phyloP scores from a whole-genome alignment of 768 basidiomycete genomes.

The Chalciporus pseudorubinellus region DNA sequence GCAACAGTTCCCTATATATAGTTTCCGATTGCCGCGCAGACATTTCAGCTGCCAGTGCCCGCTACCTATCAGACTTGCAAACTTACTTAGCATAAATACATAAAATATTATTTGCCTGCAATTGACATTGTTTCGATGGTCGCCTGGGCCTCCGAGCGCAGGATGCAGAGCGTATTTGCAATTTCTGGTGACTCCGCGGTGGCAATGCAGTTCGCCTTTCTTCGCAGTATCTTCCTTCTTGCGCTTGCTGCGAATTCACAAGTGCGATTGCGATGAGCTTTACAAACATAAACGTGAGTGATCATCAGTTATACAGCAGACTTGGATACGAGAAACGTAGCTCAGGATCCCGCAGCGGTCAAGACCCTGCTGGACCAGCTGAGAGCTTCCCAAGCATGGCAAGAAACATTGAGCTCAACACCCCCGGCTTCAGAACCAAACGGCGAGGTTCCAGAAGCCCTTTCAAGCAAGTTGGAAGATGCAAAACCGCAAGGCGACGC shows the following conservation, averaged over 20 bases:
- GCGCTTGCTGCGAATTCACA: neutral
- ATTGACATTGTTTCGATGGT: too few species aligned
- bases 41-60: too few species aligned
- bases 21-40: too few species aligned
- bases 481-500: constrained; percentile 4
- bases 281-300: constrained; percentile 58
- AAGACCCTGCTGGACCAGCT: constrained; percentile 71
- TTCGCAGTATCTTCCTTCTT: too few species aligned
- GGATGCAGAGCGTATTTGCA: too few species aligned
- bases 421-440: neutral
- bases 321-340: neutral
- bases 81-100: too few species aligned
- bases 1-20: too few species aligned
- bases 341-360: constrained; percentile 63
- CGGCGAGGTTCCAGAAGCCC: constrained; percentile 6
- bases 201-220: too few species aligned
- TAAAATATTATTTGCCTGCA: too few species aligned
- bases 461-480: constrained; percentile 4
- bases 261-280: constrained; percentile 36
- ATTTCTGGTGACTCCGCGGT: too few species aligned
- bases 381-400: constrained; percentile 67
- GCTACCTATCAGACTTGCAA: too few species aligned
- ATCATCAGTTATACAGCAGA: neutral
- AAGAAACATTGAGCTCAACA: constrained; percentile 38
- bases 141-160: too few species aligned